phyloP scores from a whole-genome alignment of 1,284 basidiomycete genomes.

The Trichosporon sp. region DNA sequence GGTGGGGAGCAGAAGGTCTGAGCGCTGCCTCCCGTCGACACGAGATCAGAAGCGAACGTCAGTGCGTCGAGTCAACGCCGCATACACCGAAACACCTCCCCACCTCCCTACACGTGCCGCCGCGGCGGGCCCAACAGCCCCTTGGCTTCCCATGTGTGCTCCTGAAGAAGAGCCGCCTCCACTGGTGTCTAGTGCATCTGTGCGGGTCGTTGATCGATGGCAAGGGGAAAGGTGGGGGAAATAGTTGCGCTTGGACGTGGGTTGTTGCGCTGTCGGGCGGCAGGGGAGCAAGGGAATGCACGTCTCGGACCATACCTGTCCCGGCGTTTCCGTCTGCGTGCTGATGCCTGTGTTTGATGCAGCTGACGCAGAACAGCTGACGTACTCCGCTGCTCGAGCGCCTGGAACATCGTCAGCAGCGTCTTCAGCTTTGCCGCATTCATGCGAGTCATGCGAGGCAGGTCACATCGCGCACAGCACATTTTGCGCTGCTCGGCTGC shows the following conservation, averaged over 20 bases:
- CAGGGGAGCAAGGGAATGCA: too few species aligned
- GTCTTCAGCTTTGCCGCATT: not conserved
- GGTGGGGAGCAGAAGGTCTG: not conserved
- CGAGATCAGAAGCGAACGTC: slow-evolving; percentile 10
- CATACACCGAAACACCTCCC: not conserved
- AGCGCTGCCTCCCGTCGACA: not conserved
- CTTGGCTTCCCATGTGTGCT: slow-evolving; percentile 6
- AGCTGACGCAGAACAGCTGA: not conserved
- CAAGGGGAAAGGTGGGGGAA: not conserved
- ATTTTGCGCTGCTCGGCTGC: not conserved
- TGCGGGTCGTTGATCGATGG: not conserved
- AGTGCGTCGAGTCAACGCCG: not conserved
- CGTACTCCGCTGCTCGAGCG: too few species aligned
- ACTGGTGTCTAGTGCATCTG: not conserved
- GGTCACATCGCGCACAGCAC: not conserved
- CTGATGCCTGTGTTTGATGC: too few species aligned
- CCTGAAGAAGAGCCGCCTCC: not conserved
- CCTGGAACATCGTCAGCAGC: not conserved
- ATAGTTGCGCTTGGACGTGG: not conserved
- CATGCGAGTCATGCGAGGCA: not conserved
- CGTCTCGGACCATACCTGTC: not conserved
- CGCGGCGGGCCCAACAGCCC: not conserved
- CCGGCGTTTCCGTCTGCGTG: not conserved
- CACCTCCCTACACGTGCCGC: not conserved
- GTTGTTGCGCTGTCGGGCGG: too few species aligned